Percentiles rank a stretch among this genome's conserved stretches.
phyloP scores from a whole-genome alignment of 2,329 filamentous ascomycete genomes.

The Colletotrichum chlorophyti region DNA sequence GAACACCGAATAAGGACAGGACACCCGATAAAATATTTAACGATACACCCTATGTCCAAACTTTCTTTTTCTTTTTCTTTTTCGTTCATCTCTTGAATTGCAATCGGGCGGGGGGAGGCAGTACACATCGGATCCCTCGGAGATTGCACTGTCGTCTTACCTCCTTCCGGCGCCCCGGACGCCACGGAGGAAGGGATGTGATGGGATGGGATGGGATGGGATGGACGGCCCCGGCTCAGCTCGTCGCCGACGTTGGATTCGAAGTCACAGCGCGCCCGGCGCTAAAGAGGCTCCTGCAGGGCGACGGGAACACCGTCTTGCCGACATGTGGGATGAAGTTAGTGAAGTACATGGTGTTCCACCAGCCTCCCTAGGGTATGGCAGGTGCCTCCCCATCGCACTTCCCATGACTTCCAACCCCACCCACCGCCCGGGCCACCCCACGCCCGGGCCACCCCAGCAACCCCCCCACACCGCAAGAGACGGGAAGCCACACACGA shows the following conservation, averaged over 20 bases:
- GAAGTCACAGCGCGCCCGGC: not conserved
- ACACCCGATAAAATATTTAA: no score
- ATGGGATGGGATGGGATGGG: no score
- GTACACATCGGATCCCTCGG: not conserved
- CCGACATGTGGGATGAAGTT: no score
- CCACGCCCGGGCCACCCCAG: slow-evolving; percentile 1
- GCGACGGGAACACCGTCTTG: not conserved
- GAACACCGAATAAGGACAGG: not conserved
- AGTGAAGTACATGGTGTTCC: no score
- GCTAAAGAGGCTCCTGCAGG: not conserved
- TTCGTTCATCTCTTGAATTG: no score
- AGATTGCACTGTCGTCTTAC: not conserved
- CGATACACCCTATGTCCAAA: no score
- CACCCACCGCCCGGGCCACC: not conserved
- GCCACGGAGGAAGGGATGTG: not conserved
- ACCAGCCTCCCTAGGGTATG: no score
- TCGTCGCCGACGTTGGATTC: not conserved
- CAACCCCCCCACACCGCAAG: slow-evolving; percentile 19
- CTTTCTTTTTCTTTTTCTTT: no score
- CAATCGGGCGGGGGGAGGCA: no score
- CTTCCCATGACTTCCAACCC: not conserved
- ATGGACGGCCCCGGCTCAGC: no score
- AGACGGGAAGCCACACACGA: not conserved
- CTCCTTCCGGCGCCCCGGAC: no score
- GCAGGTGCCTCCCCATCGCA: no score